Evolutionary conservation across 176 grass and related monocot species (phyloP).

Genomic region (Luzula sylvatica): DNA sequence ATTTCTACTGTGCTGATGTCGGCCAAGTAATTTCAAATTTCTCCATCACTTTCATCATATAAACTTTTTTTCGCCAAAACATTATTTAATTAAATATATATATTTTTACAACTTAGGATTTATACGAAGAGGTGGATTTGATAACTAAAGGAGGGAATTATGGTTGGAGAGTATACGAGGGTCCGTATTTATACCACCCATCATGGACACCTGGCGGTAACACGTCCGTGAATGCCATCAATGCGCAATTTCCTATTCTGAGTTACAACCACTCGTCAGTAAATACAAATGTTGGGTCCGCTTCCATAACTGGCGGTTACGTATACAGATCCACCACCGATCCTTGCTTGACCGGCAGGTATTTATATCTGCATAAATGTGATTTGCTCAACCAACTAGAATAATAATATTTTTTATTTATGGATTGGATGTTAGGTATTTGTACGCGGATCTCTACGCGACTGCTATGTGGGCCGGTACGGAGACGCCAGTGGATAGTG

Average conservation of each 20-base stretch:
- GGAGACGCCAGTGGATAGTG: conserved; percentile 49
- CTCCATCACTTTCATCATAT: too few species aligned
- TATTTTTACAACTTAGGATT: conserved; percentile 23
- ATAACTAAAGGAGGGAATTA: conserved; percentile 75
- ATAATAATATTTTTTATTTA: neutral
- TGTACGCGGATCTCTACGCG: conserved; percentile 64
- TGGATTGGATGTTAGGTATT: conserved; percentile 39
- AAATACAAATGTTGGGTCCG: conserved; percentile 50
- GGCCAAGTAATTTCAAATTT: conserved; percentile 51
- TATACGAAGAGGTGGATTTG: conserved; percentile 60
- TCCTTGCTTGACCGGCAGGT: conserved; percentile 73
- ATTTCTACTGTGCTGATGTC: conserved; percentile 84
- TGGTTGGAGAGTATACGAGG: conserved; percentile 70
- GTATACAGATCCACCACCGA: conserved; percentile 57
- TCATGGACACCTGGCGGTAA: conserved; percentile 46
- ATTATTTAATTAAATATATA: conserved; percentile 1
- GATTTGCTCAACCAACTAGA: neutral
- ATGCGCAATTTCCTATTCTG: conserved; percentile 38
- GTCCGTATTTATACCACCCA: conserved; percentile 43
- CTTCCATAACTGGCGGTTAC: conserved; percentile 68
- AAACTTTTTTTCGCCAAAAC: conserved; percentile 3
- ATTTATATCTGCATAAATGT: too few species aligned
- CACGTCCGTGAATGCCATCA: conserved; percentile 33
- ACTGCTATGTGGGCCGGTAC: conserved; percentile 49
- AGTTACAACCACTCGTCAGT: conserved; percentile 42